These are phyloP conservation scores for Neltuma alba DNA, from an alignment of 306 rosid species.

Conservation along the genomic window DNA sequence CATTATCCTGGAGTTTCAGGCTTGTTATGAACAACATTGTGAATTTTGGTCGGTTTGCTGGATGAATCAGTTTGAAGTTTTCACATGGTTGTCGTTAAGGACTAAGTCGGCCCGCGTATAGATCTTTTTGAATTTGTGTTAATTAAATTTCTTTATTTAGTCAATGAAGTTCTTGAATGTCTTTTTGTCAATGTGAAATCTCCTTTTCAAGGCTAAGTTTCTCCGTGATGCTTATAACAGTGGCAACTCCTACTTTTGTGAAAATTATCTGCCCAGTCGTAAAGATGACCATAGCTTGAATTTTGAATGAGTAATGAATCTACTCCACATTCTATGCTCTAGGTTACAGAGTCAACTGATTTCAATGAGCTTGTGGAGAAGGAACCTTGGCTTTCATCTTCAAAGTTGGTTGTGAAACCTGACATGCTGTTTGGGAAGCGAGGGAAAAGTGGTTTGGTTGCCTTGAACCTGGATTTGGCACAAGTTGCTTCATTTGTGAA, in stretches of 20 bases:
- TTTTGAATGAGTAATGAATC: slow-evolving; percentile 16
- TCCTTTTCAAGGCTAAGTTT: slow-evolving; percentile 27
- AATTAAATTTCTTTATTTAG: slow-evolving; percentile 7
- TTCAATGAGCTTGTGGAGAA: slow-evolving; percentile 70
- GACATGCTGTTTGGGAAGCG: slow-evolving; percentile 99
- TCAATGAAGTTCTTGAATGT: not conserved
- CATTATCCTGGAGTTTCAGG: not conserved
- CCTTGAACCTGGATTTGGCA: slow-evolving; percentile 82
- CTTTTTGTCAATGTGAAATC: slow-evolving; percentile 12
- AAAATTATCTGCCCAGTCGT: not conserved
- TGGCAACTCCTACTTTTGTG: not conserved
- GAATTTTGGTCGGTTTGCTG: not conserved
- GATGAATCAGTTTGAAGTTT: slow-evolving; percentile 21
- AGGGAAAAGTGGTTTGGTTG: slow-evolving; percentile 97
- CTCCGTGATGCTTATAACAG: slow-evolving; percentile 12
- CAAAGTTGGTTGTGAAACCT: slow-evolving; percentile 91
- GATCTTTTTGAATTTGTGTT: slow-evolving; percentile 7
- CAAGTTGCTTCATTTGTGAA: slow-evolving; percentile 79
- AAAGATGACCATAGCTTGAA: slow-evolving; percentile 4
- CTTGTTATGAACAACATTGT: not conserved
- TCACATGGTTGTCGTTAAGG: not conserved
- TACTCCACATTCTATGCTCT: slow-evolving; percentile 19
- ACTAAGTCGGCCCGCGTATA: not conserved
- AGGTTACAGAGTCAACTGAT: slow-evolving; percentile 82
- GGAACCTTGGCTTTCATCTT: slow-evolving; percentile 93